phyloP scores from a whole-genome alignment of 371 early-diverging fungal species.

The Capillidium heterosporum region DNA sequence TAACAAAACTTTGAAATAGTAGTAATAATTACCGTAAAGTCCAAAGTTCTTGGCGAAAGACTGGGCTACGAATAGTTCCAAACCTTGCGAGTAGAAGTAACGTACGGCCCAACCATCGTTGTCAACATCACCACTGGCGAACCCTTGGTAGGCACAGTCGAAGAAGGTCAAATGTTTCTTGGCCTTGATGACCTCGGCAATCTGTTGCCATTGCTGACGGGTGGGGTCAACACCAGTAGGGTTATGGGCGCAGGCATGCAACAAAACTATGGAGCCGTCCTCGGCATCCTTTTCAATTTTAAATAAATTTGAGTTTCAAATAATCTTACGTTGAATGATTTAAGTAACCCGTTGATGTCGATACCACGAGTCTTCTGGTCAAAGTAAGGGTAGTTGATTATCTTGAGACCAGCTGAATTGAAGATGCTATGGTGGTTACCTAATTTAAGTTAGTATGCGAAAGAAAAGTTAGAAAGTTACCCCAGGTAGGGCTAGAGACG shows the following conservation, averaged over 20 bases:
- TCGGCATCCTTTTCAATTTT: slow-evolving; percentile 33
- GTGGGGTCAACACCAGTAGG: slow-evolving; percentile 95
- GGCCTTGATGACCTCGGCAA: slow-evolving; percentile 55
- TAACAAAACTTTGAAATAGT: background rate
- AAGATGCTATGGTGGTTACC: slow-evolving; percentile 87
- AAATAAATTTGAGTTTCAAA: background rate
- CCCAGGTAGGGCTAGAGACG: slow-evolving; percentile 95
- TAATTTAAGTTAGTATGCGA: slow-evolving; percentile 9
- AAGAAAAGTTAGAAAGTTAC: slow-evolving; percentile 14
- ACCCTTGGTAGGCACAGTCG: slow-evolving; percentile 96
- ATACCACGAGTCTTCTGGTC: slow-evolving; percentile 54
- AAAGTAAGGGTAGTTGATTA: slow-evolving; percentile 80
- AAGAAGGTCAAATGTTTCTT: slow-evolving; percentile 81
- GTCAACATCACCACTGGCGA: slow-evolving; percentile 82
- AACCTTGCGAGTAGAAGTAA: slow-evolving; percentile 74
- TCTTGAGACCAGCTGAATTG: slow-evolving; percentile 57
- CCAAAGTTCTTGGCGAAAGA: slow-evolving; percentile 96
- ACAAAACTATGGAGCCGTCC: slow-evolving; percentile 50
- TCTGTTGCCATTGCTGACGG: slow-evolving; percentile 73
- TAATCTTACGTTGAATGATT: slow-evolving; percentile 23
- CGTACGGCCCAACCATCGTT: slow-evolving; percentile 81
- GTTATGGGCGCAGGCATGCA: slow-evolving; percentile 90
- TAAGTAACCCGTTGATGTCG: slow-evolving; percentile 55
- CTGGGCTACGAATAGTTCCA: slow-evolving; percentile 77
- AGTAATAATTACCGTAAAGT: slow-evolving; percentile 46